A percentile compares a stretch with the other conserved stretches of the same genome.
These are phyloP conservation scores for Diaporthe australafricana DNA, from an alignment of 2,329 filamentous ascomycete species.

Conservation along the genomic window DNA sequence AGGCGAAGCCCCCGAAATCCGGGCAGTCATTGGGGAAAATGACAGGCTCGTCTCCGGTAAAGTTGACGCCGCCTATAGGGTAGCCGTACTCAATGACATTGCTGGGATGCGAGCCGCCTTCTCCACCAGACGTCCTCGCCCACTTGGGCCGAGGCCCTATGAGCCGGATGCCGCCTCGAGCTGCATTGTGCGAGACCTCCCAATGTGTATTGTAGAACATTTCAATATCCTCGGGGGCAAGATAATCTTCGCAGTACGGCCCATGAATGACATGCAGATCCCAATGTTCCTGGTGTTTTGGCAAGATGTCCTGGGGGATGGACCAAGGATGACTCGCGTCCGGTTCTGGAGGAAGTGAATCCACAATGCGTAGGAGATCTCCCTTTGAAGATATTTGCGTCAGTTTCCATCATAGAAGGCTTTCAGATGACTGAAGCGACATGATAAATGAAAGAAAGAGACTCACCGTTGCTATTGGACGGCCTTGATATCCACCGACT, in stretches of 20 bases:
- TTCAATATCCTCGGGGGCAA: conserved; percentile 62
- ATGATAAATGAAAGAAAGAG: too few relatives aligned
- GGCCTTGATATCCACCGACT: conserved; percentile 69
- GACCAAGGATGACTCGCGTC: conserved; percentile 48
- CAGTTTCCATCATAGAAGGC: not conserved
- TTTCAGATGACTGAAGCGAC: too few relatives aligned
- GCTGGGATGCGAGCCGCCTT: conserved; percentile 71
- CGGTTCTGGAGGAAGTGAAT: conserved; percentile 34
- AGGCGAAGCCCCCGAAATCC: conserved; percentile 71
- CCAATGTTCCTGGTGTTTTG: conserved; percentile 62
- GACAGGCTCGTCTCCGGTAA: conserved; percentile 71
- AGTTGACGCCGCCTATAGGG: conserved; percentile 68
- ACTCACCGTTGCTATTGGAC: conserved; percentile 56
- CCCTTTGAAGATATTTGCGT: conserved; percentile 44
- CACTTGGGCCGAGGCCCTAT: conserved; percentile 69
- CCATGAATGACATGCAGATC: conserved; percentile 65
- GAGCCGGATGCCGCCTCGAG: conserved; percentile 69
- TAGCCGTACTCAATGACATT: conserved; percentile 72
- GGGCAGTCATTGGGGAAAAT: conserved; percentile 70
- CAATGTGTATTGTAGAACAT: conserved; percentile 69
- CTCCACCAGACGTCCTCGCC: conserved; percentile 69
- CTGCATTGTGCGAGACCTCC: conserved; percentile 71
- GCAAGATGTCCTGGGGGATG: conserved; percentile 58
- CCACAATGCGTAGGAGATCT: conserved; percentile 60
- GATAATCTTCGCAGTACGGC: conserved; percentile 66